phyloP scores from a whole-genome alignment of 176 grass and related monocot genomes.

The Avena eriantha region DNA sequence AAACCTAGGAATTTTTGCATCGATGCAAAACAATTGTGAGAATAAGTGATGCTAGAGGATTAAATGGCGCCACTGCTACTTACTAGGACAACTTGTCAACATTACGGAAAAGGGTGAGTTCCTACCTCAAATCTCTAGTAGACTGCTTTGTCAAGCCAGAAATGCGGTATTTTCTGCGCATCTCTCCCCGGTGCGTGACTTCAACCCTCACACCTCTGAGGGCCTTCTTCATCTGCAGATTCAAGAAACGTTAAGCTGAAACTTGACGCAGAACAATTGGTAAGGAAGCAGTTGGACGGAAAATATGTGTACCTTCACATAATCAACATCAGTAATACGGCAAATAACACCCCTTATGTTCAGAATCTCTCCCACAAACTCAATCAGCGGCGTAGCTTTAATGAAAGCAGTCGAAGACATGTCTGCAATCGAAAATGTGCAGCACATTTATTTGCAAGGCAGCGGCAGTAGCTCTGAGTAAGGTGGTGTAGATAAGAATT shows the following conservation, averaged over 20 bases:
- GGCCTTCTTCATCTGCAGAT: conserved; percentile 57
- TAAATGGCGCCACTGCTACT: background rate
- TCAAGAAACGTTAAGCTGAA: background rate
- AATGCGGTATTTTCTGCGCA: conserved; percentile 53
- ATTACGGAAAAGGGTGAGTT: background rate
- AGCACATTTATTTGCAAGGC: background rate
- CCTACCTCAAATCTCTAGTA: conserved; percentile 46
- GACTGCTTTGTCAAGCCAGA: conserved; percentile 22
- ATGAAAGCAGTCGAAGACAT: conserved; percentile 63
- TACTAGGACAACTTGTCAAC: background rate
- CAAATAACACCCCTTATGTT: background rate
- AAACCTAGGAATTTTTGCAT: conserved; percentile 39
- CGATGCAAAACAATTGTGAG: conserved; percentile 22
- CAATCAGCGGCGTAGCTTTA: conserved; percentile 44
- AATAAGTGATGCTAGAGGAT: background rate
- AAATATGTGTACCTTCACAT: conserved; percentile 44
- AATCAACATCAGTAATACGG: conserved; percentile 32
- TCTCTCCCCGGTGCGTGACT: conserved; percentile 50
- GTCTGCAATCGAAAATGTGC: conserved; percentile 52
- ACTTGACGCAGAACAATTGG: background rate
- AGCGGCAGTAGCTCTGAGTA: background rate
- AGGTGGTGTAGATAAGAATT: background rate
- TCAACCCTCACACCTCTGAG: conserved; percentile 69
- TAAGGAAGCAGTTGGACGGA: background rate
- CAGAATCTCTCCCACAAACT: conserved; percentile 51